Evolutionary conservation across 306 rosid genomes (phyloP).

Genomic region (Pyrus communis): DNA sequence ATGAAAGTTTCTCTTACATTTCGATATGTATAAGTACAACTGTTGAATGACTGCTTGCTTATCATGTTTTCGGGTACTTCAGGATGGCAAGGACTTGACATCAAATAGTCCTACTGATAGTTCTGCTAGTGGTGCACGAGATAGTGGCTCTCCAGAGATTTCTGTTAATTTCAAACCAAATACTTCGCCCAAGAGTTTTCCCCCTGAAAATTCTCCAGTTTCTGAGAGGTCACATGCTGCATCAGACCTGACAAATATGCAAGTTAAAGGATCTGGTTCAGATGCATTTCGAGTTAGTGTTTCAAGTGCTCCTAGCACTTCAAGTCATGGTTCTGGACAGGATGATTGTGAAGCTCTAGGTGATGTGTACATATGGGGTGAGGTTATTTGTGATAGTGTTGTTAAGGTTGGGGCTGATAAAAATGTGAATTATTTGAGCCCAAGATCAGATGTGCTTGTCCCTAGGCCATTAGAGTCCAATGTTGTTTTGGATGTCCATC

Average conservation of each 20-base stretch:
- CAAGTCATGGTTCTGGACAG: slow-evolving; percentile 93
- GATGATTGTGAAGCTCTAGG: slow-evolving; percentile 97
- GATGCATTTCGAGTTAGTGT: slow-evolving; percentile 96
- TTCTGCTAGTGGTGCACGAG: slow-evolving; percentile 58
- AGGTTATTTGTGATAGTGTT: slow-evolving; percentile 60
- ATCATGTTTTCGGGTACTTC: slow-evolving; percentile 36
- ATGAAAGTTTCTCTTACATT: background rate
- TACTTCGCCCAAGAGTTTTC: slow-evolving; percentile 51
- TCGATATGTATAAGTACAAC: background rate
- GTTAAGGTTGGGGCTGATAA: slow-evolving; percentile 71
- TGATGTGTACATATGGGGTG: slow-evolving; percentile 98
- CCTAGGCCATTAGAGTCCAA: slow-evolving; percentile 81
- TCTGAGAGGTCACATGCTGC: slow-evolving; percentile 74
- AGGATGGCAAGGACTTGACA: slow-evolving; percentile 77
- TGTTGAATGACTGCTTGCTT: slow-evolving; percentile 18
- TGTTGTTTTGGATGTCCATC: slow-evolving; percentile 84
- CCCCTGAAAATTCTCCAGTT: slow-evolving; percentile 39
- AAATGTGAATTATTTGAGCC: slow-evolving; percentile 43
- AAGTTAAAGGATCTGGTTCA: slow-evolving; percentile 85
- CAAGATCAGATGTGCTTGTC: slow-evolving; percentile 78
- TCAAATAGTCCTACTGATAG: slow-evolving; percentile 76
- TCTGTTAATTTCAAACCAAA: slow-evolving; percentile 42
- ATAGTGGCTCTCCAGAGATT: slow-evolving; percentile 70
- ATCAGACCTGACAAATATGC: slow-evolving; percentile 74
- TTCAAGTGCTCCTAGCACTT: slow-evolving; percentile 98